Evolutionary conservation across 768 basidiomycete genomes (phyloP).

Genomic region (Pilatotrama ljubarskyi): DNA sequence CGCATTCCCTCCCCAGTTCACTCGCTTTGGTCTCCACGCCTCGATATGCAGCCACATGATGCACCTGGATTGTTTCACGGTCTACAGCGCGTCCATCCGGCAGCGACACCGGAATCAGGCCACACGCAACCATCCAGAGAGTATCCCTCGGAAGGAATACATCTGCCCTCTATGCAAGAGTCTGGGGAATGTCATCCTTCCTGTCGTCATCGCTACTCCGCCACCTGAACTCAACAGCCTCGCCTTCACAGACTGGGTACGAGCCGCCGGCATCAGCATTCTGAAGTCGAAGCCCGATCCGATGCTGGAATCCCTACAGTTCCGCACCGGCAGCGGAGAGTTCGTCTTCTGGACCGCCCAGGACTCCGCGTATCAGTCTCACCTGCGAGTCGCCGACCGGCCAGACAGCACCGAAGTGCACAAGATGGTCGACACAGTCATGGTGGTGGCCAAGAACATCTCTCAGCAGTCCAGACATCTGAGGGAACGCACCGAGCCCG

Average conservation of each 20-base stretch:
- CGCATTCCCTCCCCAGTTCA: conserved; percentile 67
- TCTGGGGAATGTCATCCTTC: conserved; percentile 90
- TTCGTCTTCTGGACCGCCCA: conserved; percentile 89
- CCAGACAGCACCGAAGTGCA: conserved; percentile 57
- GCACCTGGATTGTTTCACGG: conserved; percentile 93
- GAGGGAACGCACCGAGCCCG: conserved; percentile 73
- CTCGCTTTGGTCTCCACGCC: conserved; percentile 81
- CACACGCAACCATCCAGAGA: conserved; percentile 92
- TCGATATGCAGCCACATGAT: conserved; percentile 96
- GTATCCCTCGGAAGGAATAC: conserved; percentile 90
- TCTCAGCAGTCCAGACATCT: conserved; percentile 86
- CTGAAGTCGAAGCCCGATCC: conserved; percentile 81
- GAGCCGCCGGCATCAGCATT: conserved; percentile 85
- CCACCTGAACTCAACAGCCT: conserved; percentile 51
- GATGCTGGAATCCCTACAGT: conserved; percentile 69
- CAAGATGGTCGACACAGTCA: conserved; percentile 87
- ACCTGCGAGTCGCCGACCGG: conserved; percentile 51
- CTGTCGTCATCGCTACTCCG: conserved; percentile 58
- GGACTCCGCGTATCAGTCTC: conserved; percentile 65
- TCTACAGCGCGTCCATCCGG: conserved; percentile 83
- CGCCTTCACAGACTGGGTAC: conserved; percentile 87
- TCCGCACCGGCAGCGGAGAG: conserved; percentile 80
- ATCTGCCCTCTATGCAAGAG: conserved; percentile 98
- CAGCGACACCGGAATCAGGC: conserved; percentile 87
- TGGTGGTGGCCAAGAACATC: conserved; percentile 72